Percentiles rank a stretch among this genome's conserved stretches.
phyloP scores from a whole-genome alignment of 768 basidiomycete species.

The Boletus rubescentipes region DNA sequence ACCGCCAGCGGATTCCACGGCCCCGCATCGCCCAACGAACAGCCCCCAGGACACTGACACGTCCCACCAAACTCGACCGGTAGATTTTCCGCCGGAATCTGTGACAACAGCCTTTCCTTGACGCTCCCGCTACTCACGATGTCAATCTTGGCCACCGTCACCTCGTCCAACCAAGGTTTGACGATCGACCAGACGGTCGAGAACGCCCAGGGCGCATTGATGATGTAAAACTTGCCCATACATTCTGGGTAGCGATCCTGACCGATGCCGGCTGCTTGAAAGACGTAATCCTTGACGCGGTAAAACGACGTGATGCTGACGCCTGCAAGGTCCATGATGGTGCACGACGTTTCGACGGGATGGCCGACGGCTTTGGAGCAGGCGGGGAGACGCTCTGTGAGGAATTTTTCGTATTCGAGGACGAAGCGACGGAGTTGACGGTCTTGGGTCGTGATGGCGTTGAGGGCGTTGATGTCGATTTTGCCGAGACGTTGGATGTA shows the following conservation, averaged over 20 bases:
- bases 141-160: slow-evolving; percentile 92
- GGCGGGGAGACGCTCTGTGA: slow-evolving; percentile 77
- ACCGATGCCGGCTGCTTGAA: slow-evolving; percentile 69
- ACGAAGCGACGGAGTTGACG: slow-evolving; percentile 89
- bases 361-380: slow-evolving; percentile 71
- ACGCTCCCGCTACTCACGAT: slow-evolving; percentile 72
- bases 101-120: slow-evolving; percentile 70
- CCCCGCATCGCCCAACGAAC: slow-evolving; percentile 85
- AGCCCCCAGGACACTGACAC: slow-evolving; percentile 78
- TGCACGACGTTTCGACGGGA: slow-evolving; percentile 95
- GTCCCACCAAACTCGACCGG: slow-evolving; percentile 83
- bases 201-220: slow-evolving; percentile 96
- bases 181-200: slow-evolving; percentile 83
- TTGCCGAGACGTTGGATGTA: slow-evolving; percentile 93
- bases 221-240: slow-evolving; percentile 99
- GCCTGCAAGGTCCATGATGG: slow-evolving; percentile 86
- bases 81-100: slow-evolving; percentile 82
- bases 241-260: slow-evolving; percentile 91
- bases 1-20: slow-evolving; percentile 67
- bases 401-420: slow-evolving; percentile 89
- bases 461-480: slow-evolving; percentile 83
- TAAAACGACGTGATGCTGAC: slow-evolving; percentile 78
- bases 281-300: slow-evolving; percentile 90
- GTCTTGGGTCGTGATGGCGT: slow-evolving; percentile 78
- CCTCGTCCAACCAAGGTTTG: slow-evolving; percentile 93